phyloP scores from a whole-genome alignment of 2,329 filamentous ascomycete species.

The Botryosphaeria dothidea region DNA sequence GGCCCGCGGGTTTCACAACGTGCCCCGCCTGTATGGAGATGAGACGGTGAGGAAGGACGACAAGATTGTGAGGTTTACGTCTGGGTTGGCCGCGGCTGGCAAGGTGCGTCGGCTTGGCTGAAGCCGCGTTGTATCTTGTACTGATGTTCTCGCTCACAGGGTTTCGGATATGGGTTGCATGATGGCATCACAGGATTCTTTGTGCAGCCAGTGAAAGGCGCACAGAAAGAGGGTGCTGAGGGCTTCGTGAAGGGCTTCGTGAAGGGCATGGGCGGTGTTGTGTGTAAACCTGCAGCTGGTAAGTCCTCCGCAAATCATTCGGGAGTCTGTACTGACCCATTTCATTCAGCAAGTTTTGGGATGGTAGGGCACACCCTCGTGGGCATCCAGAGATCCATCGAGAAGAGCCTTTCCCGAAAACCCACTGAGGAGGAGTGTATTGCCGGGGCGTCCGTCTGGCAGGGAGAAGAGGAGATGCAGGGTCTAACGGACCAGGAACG shows the following conservation, averaged over 20 bases:
- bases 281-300: constrained; percentile 24
- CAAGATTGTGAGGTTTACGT: constrained; percentile 74
- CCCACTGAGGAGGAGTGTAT: not conserved
- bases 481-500: not conserved
- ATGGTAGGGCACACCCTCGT: not conserved
- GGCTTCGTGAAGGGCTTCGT: constrained; percentile 30
- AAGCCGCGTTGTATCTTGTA: not conserved
- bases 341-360: not conserved
- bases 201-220: constrained; percentile 26
- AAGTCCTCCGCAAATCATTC: not conserved
- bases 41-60: constrained; percentile 77
- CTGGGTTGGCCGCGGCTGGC: constrained; percentile 74
- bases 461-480: constrained; percentile 2
- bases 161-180: constrained; percentile 27
- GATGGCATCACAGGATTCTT: constrained; percentile 29
- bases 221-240: constrained; percentile 24
- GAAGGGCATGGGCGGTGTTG: constrained; percentile 29
- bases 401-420: not conserved
- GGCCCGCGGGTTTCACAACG: constrained; percentile 84
- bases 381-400: not conserved
- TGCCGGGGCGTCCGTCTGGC: not conserved
- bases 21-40: constrained; percentile 74
- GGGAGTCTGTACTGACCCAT: not conserved
- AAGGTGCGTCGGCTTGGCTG: constrained; percentile 46
- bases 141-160: not conserved